A percentile compares a stretch with the other conserved stretches of the same genome.
phyloP scores from a whole-genome alignment of 75 land plant genomes.

The Cupressus sempervirens region DNA sequence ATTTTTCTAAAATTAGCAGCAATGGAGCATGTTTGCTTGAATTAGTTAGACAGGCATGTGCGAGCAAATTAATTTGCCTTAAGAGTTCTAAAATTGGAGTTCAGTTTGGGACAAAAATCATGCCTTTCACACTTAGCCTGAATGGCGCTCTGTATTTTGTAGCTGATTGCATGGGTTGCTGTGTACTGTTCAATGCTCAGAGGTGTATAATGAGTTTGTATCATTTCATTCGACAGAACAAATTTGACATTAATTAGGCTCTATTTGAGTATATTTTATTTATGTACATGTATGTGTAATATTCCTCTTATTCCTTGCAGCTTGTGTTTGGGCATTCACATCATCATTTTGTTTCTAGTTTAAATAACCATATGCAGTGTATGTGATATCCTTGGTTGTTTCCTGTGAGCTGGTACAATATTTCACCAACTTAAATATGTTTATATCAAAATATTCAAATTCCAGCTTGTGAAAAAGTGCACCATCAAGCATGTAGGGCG shows the following conservation, averaged over 20 bases:
- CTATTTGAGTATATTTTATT: too few species aligned
- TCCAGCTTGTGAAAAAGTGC: too few species aligned
- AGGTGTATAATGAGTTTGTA: background rate
- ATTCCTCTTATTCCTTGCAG: background rate
- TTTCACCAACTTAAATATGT: too few species aligned
- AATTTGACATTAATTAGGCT: background rate
- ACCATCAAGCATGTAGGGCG: too few species aligned
- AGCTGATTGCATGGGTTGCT: background rate
- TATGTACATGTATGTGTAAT: background rate
- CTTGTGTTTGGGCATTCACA: too few species aligned
- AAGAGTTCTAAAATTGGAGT: background rate
- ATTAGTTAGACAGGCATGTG: background rate
- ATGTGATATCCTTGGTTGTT: background rate
- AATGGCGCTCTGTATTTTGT: background rate
- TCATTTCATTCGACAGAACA: background rate
- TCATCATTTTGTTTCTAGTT: background rate
- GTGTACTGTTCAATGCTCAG: background rate
- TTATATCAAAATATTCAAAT: too few species aligned
- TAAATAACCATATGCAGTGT: background rate
- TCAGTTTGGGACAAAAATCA: background rate
- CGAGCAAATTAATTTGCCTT: background rate
- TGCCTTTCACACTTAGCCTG: background rate
- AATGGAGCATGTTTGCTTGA: background rate
- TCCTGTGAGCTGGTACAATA: background rate
- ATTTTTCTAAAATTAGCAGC: background rate